Percentiles rank a stretch among this genome's conserved stretches.
Conservation (phyloP, 306 rosid genomes). For the Luffa acutangula region DNA sequence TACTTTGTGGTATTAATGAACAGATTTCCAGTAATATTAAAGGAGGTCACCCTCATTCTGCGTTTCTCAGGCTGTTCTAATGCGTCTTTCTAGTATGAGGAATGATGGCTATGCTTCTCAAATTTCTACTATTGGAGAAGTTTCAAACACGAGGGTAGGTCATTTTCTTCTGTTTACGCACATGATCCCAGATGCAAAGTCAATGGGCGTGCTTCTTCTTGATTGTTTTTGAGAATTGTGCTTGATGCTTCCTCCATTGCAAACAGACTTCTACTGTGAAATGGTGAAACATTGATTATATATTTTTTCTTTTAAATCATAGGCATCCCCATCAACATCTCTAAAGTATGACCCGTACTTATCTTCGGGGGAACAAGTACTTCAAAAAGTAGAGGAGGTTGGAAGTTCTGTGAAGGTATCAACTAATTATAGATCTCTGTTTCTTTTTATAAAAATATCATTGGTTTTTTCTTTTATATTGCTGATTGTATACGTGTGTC, state of each 20-base stretch:
- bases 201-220: not conserved
- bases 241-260: not conserved
- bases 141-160: slow-evolving; percentile 43
- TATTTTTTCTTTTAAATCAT: slow-evolving; percentile 14
- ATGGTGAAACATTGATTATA: not conserved
- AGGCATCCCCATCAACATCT: slow-evolving; percentile 60
- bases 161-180: not conserved
- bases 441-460: not conserved
- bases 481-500: slow-evolving; percentile 20
- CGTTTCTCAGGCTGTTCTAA: slow-evolving; percentile 65
- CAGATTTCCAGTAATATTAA: not conserved
- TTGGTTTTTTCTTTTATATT: slow-evolving; percentile 10
- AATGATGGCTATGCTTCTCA: slow-evolving; percentile 48
- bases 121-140: slow-evolving; percentile 40
- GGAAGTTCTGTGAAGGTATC: slow-evolving; percentile 83
- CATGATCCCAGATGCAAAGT: not conserved
- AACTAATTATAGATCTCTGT: not conserved
- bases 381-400: slow-evolving; percentile 89
- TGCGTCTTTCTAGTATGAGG: slow-evolving; percentile 59
- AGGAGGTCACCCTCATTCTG: not conserved
- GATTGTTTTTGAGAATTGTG: not conserved
- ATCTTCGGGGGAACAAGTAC: slow-evolving; percentile 40
- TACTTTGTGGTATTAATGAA: slow-evolving; percentile 9
- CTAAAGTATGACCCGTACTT: slow-evolving; percentile 34
- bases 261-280: not conserved